Evolutionary conservation across 2,329 filamentous ascomycete species (phyloP).

Genomic region (Diaporthe humulicola): DNA sequence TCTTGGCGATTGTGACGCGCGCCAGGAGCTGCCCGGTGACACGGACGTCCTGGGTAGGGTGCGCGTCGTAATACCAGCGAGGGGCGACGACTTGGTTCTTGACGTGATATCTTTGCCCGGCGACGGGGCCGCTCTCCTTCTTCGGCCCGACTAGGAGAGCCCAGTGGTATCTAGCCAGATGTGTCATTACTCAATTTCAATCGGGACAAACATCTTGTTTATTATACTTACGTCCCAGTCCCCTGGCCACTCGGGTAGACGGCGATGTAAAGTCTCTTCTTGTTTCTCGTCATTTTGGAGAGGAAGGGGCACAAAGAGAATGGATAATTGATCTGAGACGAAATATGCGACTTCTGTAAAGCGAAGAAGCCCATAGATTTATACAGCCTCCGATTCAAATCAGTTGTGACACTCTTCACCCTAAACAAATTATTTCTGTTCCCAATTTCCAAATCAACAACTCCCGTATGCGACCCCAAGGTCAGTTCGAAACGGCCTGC

Average conservation of each 20-base stretch:
- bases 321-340: no score
- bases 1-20: background rate
- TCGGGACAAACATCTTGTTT: rapidly evolving
- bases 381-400: background rate
- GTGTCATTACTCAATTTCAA: background rate
- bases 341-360: background rate
- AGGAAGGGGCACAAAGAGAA: background rate
- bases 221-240: background rate
- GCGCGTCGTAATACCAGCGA: background rate
- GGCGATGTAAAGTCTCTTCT: constrained; percentile 20
- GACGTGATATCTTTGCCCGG: constrained; percentile 13
- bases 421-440: background rate
- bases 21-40: background rate
- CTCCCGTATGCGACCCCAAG: background rate
- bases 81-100: background rate
- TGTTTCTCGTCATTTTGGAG: background rate
- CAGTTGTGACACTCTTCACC: background rate
- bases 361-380: background rate
- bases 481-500: background rate
- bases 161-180: background rate
- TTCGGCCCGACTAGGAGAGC: constrained; percentile 8
- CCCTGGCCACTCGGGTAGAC: constrained; percentile 14
- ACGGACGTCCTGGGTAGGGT: background rate
- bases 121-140: background rate
- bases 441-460: background rate